Evolutionary conservation across 768 basidiomycete genomes (phyloP).

Genomic region (Lactarius sanguifluus): DNA sequence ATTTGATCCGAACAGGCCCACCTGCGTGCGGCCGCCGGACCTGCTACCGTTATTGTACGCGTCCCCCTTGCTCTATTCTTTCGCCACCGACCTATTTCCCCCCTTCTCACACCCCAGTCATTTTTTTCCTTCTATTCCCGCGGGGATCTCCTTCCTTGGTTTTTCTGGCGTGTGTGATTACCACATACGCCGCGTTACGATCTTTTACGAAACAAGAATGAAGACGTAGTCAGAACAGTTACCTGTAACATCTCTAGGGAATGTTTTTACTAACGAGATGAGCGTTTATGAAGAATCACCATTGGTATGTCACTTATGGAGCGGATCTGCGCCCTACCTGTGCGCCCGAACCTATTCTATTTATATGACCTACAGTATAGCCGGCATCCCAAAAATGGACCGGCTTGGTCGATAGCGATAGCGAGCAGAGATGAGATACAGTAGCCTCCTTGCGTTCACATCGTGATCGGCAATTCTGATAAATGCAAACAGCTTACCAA

Average conservation of each 20-base stretch:
- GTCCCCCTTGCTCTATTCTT: slow-evolving; percentile 8
- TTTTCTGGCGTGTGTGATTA: not conserved
- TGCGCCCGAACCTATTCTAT: not conserved
- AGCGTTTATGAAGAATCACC: not conserved
- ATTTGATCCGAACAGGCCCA: not conserved
- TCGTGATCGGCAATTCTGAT: slow-evolving; percentile 1
- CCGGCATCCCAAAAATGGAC: not conserved
- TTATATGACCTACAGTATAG: not conserved
- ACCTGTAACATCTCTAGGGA: not conserved
- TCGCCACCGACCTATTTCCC: not conserved
- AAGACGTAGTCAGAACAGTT: not conserved
- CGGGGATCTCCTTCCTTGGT: not conserved
- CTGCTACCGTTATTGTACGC: slow-evolving; percentile 10
- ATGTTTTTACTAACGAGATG: not conserved
- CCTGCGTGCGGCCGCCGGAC: not conserved
- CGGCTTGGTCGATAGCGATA: no score
- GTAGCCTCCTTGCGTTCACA: no score
- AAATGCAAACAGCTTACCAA: not conserved
- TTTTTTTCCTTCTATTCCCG: not conserved
- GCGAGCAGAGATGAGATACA: not conserved
- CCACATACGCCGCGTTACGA: not conserved
- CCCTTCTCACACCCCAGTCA: not conserved
- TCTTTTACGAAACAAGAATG: not conserved
- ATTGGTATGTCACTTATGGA: not conserved
- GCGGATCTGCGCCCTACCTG: not conserved